phyloP scores from a whole-genome alignment of 1,284 basidiomycete species.

The Phellinidium pouzarii region DNA sequence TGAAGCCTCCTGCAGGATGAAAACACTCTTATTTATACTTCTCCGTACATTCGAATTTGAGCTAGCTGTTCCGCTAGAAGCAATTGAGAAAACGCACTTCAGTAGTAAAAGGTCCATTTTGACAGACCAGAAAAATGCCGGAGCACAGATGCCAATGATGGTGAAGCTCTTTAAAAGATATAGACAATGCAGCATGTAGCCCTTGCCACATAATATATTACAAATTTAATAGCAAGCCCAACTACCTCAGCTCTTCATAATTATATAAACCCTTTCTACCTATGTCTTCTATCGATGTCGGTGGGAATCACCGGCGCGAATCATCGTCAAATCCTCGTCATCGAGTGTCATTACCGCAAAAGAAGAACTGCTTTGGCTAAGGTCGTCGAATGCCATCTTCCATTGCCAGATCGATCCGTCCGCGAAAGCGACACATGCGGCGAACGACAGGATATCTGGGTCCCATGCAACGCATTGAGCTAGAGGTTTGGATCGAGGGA shows the following conservation, averaged over 20 bases:
- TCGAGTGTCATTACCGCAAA: constrained; percentile 7
- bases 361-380: constrained; percentile 1
- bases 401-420: constrained; percentile 17
- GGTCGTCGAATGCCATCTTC: constrained; percentile 10
- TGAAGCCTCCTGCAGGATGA: constrained; percentile 27
- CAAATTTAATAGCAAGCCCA: too few relatives aligned
- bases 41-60: constrained; percentile 35
- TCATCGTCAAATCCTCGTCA: constrained; percentile 9
- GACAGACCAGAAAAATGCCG: constrained; percentile 17
- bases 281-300: too few relatives aligned
- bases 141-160: constrained; percentile 23
- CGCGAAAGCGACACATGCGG: constrained; percentile 10
- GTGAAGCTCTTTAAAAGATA: constrained; percentile 14
- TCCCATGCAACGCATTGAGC: constrained; percentile 13
- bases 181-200: too few relatives aligned
- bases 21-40: constrained; percentile 37
- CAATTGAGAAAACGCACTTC: constrained; percentile 20
- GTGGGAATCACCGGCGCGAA: constrained; percentile 6
- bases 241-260: too few relatives aligned
- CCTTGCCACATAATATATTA: too few relatives aligned
- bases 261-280: too few relatives aligned
- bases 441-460: constrained; percentile 12
- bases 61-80: constrained; percentile 24
- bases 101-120: constrained; percentile 24
- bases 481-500: background rate